A percentile compares a stretch with the other conserved stretches of the same genome.
Evolutionary conservation across 768 basidiomycete species (phyloP).

Genomic region (Lactarius sp.): DNA sequence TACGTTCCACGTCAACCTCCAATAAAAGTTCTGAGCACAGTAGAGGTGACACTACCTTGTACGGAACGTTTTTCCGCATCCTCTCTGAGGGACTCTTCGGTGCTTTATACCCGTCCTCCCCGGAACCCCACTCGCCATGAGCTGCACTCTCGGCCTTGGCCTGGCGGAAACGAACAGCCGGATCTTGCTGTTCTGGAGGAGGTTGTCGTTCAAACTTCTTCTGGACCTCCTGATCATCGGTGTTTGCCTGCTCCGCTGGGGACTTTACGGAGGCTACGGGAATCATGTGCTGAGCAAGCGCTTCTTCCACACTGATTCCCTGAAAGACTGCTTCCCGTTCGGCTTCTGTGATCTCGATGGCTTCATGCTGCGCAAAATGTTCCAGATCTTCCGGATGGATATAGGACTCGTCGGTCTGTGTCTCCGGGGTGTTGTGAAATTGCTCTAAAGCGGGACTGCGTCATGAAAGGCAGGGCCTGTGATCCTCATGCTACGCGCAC

Average conservation of each 20-base stretch:
- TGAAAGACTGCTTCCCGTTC: slow-evolving; percentile 80
- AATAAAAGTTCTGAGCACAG: slow-evolving; percentile 14
- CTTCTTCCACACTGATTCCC: slow-evolving; percentile 75
- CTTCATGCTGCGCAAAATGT: slow-evolving; percentile 86
- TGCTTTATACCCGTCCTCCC: slow-evolving; percentile 62
- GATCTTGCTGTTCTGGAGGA: slow-evolving; percentile 70
- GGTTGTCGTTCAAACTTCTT: slow-evolving; percentile 43
- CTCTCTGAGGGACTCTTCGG: slow-evolving; percentile 73
- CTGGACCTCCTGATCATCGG: slow-evolving; percentile 30
- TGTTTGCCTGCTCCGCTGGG: slow-evolving; percentile 1
- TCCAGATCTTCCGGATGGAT: slow-evolving; percentile 89
- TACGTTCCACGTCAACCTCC: slow-evolving; percentile 50
- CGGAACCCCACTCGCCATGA: slow-evolving; percentile 67
- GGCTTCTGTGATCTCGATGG: slow-evolving; percentile 79
- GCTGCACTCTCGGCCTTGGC: slow-evolving; percentile 48
- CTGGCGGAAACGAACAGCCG: slow-evolving; percentile 52
- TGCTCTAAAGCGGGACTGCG: slow-evolving; percentile 49
- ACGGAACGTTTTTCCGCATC: slow-evolving; percentile 78
- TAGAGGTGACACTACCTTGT: slow-evolving; percentile 58
- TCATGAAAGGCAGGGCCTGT: neutral
- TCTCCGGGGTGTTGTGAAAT: slow-evolving; percentile 94
- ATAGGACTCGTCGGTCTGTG: slow-evolving; percentile 94
- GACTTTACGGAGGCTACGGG: slow-evolving; percentile 9
- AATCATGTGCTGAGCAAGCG: slow-evolving; percentile 43
- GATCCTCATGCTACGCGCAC: slow-evolving; percentile 36